These are phyloP conservation scores for Hymenoscyphus albidus DNA, from an alignment of 2,329 filamentous ascomycete species.

Conservation along the genomic window DNA sequence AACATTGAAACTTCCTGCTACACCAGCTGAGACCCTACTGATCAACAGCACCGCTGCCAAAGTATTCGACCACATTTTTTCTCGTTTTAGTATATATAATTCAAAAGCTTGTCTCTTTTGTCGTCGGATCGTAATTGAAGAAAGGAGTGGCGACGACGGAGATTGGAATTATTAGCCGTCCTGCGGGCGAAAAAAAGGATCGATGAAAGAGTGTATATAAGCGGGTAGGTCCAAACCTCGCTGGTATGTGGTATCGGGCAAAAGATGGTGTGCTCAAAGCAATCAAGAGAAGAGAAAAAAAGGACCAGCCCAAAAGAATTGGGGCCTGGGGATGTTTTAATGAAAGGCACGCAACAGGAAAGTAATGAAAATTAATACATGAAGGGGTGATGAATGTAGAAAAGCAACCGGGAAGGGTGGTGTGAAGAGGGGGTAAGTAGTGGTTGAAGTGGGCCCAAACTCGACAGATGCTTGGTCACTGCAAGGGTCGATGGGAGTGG, in stretches of 20 bases:
- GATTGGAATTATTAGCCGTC: constrained; percentile 15
- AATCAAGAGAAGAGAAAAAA: neutral
- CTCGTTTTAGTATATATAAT: constrained; percentile 7
- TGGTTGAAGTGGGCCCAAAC: neutral
- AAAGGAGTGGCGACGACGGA: constrained; percentile 12
- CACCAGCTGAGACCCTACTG: constrained; percentile 29
- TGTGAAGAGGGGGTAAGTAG: constrained; percentile 11
- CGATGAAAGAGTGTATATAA: constrained; percentile 19
- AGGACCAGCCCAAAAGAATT: constrained; percentile 28
- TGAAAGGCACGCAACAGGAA: constrained; percentile 12
- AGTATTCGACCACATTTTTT: constrained; percentile 22
- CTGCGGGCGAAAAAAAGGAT: constrained; percentile 2
- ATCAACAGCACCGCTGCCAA: constrained; percentile 25
- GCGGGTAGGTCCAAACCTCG: constrained; percentile 18
- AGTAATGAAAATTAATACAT: constrained; percentile 15
- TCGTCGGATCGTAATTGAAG: constrained; percentile 1
- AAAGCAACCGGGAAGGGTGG: constrained; percentile 8
- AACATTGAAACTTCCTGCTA: constrained; percentile 23
- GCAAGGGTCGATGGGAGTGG: neutral
- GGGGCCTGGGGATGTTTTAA: constrained; percentile 23
- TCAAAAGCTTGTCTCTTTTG: neutral
- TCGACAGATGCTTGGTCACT: neutral
- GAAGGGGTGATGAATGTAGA: constrained; percentile 22
- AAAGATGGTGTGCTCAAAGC: constrained; percentile 23
- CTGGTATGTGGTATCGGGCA: constrained; percentile 17